Base-by-base conservation (phyloP, 2,329 filamentous ascomycete species). In the Raffaelea deltoideospora region DNA sequence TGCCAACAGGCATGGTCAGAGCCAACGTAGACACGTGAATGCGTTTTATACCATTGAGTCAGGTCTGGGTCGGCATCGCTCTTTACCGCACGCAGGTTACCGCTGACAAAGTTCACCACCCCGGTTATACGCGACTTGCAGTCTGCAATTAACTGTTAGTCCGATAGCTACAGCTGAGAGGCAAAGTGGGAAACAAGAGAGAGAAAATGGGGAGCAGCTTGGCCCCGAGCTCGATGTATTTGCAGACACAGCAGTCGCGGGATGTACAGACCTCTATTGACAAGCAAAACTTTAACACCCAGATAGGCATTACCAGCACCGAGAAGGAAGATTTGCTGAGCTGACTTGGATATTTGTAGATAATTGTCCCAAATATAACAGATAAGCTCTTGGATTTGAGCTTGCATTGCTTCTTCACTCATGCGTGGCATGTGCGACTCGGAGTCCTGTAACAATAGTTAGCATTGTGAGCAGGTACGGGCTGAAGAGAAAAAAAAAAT, bases 281-380 rank as follows among this genome's bases (percentile, higher is more conserved):
- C 78, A 6, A 96, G 64, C 5, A 96, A 70, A 39, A 87, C 72
- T 40, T 90, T 79, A 33, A 95, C 72, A 2, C 84, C 86, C 3
- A 81, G 64, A 50, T 90, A 93, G 2, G 90, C 83, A 48, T 85
- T 79, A n/a, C 90, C 90, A 2, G 93, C 75, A 1, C 90, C 88
- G 51, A 98, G 67, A 18, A 98, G 64, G 51, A 93, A 82, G 14
- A 96, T 72, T 36, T 88, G 74, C 6, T 78, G 75, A 0, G 71
- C 65, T 3, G 79, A 60, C 15, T 82, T 69, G 35, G 77, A 76
- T 23, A 82, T 66, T 63, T 94, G 83, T 17, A 98, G 75, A 51
- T 95, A 95, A 52, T 98, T 98, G 48, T 95, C 87, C 90, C 90
- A 98, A 13, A 98, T 63, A 50, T 94, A 96, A 41, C 71, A 76